These are phyloP conservation scores for Fraxinus excelsior DNA, from an alignment of 257 asterid genomes.

Conservation along the genomic window DNA sequence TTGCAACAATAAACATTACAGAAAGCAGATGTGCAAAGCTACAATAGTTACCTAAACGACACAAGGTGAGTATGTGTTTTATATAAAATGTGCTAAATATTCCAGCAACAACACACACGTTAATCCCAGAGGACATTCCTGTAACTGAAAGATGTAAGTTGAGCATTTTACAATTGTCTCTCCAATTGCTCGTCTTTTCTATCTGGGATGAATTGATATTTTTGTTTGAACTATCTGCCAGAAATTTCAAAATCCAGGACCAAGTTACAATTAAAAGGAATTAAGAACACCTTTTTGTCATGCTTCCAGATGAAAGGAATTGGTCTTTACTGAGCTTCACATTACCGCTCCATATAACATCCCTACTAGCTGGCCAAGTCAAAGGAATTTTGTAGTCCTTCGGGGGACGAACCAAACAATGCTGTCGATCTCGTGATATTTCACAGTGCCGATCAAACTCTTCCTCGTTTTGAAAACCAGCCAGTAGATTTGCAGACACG, in stretches of 20 bases:
- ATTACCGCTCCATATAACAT: conserved; percentile 89
- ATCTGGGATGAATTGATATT: background rate
- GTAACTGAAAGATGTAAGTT: background rate
- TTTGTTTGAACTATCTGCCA: background rate
- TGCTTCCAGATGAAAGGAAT: conserved; percentile 97
- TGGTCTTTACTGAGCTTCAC: conserved; percentile 94
- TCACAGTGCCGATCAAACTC: conserved; percentile 95
- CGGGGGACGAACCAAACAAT: conserved; percentile 88
- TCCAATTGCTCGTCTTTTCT: background rate
- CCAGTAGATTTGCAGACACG: conserved; percentile 70
- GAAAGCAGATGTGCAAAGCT: background rate
- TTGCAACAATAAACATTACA: conserved; percentile 24
- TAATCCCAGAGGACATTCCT: background rate
- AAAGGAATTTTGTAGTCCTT: conserved; percentile 91
- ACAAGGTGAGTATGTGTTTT: conserved; percentile 5
- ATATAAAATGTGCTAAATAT: background rate
- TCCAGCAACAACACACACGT: background rate
- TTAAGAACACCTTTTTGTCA: conserved; percentile 83
- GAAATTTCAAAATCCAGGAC: conserved; percentile 10
- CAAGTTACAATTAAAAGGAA: conserved; percentile 9
- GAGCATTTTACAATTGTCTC: background rate
- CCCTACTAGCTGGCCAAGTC: conserved; percentile 95
- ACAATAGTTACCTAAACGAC: background rate
- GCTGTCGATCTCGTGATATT: conserved; percentile 48
- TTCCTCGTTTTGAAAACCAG: conserved; percentile 80